Conservation (phyloP, 2,329 filamentous ascomycete species). For the Diaporthe sp. region DNA sequence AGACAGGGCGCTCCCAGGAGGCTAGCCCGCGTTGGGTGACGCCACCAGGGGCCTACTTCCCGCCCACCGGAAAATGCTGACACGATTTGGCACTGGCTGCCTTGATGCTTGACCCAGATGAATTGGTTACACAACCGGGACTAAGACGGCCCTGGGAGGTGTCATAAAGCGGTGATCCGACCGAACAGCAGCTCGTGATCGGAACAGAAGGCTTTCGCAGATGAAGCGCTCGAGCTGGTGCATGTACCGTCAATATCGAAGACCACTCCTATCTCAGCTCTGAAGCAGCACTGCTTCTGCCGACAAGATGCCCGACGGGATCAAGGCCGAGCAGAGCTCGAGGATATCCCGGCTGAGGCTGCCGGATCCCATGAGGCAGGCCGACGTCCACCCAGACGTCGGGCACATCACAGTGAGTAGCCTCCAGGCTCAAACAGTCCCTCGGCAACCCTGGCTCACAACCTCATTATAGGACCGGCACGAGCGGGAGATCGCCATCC, state of each 20-base stretch:
- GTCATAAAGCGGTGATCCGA: conserved; percentile 18
- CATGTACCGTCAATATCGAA: neutral
- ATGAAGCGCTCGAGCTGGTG: neutral
- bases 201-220: neutral
- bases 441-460: neutral
- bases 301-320: conserved; percentile 19
- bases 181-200: neutral
- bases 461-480: neutral
- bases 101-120: conserved; percentile 13
- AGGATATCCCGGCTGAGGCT: conserved; percentile 18
- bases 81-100: conserved; percentile 6
- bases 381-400: conserved; percentile 28
- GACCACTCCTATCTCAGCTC: neutral
- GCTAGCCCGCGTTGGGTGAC: conserved; percentile 10
- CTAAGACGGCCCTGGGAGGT: neutral
- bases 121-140: conserved; percentile 24
- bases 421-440: too few species aligned
- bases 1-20: neutral
- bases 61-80: conserved; percentile 8
- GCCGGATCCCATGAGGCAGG: conserved; percentile 30
- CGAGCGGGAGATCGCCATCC: conserved; percentile 37
- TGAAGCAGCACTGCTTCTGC: neutral
- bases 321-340: conserved; percentile 23
- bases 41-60: conserved; percentile 19
- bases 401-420: conserved; percentile 23